These are phyloP conservation scores for Apiotrichum porosum DNA, from an alignment of 1,284 basidiomycete genomes.

Conservation along the genomic window DNA sequence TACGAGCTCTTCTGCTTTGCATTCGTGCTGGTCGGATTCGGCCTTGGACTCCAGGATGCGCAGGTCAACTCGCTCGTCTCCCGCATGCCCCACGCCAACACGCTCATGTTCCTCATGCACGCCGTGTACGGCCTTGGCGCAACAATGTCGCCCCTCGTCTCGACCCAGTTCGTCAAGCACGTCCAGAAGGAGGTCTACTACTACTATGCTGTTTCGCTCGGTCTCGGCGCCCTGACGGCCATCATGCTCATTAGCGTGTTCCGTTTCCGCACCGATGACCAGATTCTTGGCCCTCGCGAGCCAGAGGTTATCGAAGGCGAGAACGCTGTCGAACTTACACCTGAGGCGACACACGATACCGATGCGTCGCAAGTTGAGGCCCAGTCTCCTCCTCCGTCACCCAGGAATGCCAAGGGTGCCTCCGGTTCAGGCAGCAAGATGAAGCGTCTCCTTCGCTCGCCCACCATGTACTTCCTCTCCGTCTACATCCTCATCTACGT, in stretches of 20 bases:
- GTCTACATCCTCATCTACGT: slow-evolving; percentile 42
- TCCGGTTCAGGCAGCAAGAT: slow-evolving; percentile 28
- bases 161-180: slow-evolving; percentile 61
- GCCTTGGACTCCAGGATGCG: slow-evolving; percentile 54
- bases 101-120: slow-evolving; percentile 62
- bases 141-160: slow-evolving; percentile 60
- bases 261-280: slow-evolving; percentile 56
- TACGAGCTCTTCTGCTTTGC: slow-evolving; percentile 63
- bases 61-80: slow-evolving; percentile 40
- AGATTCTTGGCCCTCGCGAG: slow-evolving; percentile 33
- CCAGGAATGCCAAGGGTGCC: slow-evolving; percentile 1
- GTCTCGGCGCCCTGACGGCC: slow-evolving; percentile 54
- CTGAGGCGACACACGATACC: not conserved
- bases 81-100: slow-evolving; percentile 29
- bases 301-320: not conserved
- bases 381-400: not conserved
- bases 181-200: slow-evolving; percentile 54
- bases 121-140: slow-evolving; percentile 63
- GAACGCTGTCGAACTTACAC: not conserved
- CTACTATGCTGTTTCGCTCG: slow-evolving; percentile 61
- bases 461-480: slow-evolving; percentile 32
- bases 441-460: slow-evolving; percentile 34
- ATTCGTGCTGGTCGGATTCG: slow-evolving; percentile 60
- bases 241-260: slow-evolving; percentile 54
- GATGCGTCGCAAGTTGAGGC: not conserved